Conservation (phyloP, 1,284 basidiomycete species). For the Heterobasidion parviporum region DNA sequence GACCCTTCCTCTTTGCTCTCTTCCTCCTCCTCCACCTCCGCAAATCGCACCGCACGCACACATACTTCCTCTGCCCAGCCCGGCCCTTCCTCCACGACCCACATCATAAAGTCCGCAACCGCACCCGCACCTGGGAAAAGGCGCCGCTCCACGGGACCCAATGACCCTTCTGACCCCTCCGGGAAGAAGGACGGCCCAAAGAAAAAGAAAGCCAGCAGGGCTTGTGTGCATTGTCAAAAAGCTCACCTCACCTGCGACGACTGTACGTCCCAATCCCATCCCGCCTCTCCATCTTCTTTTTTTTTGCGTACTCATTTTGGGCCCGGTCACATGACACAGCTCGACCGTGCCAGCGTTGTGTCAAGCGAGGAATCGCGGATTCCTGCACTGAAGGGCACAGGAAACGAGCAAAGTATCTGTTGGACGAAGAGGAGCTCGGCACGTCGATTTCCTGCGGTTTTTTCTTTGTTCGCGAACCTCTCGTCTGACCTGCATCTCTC, state of each 20-base stretch:
- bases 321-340: constrained; percentile 35
- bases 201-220: constrained; percentile 90
- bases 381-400: constrained; percentile 91
- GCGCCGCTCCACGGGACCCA: constrained; percentile 37
- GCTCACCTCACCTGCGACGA: constrained; percentile 98
- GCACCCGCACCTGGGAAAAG: constrained; percentile 24
- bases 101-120: neutral
- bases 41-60: neutral
- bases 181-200: constrained; percentile 62
- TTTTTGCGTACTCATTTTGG: constrained; percentile 2
- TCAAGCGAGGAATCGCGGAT: constrained; percentile 86
- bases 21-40: constrained; percentile 1
- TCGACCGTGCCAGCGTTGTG: constrained; percentile 90
- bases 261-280: constrained; percentile 42
- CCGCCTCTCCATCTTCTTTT: constrained; percentile 3
- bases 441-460: constrained; percentile 19
- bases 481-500: constrained; percentile 30
- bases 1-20: constrained; percentile 7
- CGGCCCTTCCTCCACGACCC: constrained; percentile 9
- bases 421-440: constrained; percentile 90
- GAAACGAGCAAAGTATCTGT: constrained; percentile 96
- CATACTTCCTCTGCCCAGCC: neutral
- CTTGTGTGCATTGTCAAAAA: constrained; percentile 92
- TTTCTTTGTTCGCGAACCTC: constrained; percentile 12
- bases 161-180: constrained; percentile 30